phyloP scores from a whole-genome alignment of 2,329 filamentous ascomycete genomes.

The Fusarium nodosum region DNA sequence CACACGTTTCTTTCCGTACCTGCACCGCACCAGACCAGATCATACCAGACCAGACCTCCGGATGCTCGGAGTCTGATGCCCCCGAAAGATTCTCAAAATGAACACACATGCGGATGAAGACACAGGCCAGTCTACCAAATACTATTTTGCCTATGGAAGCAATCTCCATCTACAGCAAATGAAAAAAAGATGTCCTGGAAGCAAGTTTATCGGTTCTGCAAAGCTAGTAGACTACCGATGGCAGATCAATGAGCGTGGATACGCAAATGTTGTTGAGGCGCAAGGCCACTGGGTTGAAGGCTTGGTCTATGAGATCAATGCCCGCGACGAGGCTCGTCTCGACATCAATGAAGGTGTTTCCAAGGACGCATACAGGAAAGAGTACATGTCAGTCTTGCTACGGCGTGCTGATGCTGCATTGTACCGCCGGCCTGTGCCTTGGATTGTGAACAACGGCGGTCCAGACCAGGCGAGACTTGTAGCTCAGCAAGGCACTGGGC shows the following conservation, averaged over 20 bases:
- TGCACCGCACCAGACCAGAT: slow-evolving; percentile 14
- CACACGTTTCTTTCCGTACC: slow-evolving; percentile 3
- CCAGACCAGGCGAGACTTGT: slow-evolving; percentile 48
- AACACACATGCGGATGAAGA: slow-evolving; percentile 38
- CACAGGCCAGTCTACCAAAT: slow-evolving; percentile 48
- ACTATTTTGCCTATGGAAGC: slow-evolving; percentile 64
- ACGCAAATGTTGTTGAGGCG: slow-evolving; percentile 58
- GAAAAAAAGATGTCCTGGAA: slow-evolving; percentile 59
- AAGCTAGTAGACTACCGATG: slow-evolving; percentile 58
- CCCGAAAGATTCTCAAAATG: slow-evolving; percentile 46
- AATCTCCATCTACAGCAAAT: slow-evolving; percentile 62
- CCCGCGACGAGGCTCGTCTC: slow-evolving; percentile 56
- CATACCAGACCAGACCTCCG: slow-evolving; percentile 21
- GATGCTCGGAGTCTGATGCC: slow-evolving; percentile 45
- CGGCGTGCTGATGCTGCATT: slow-evolving; percentile 52
- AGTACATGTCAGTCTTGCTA: slow-evolving; percentile 53
- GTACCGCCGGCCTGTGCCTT: slow-evolving; percentile 55
- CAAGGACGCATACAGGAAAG: slow-evolving; percentile 57
- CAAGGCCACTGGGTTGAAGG: slow-evolving; percentile 57
- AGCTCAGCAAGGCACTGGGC: slow-evolving; percentile 36
- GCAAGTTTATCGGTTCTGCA: slow-evolving; percentile 57
- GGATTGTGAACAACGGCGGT: slow-evolving; percentile 57
- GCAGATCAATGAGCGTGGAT: slow-evolving; percentile 64
- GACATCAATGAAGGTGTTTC: slow-evolving; percentile 59
- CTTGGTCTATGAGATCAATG: slow-evolving; percentile 58